A percentile compares a stretch with the other conserved stretches of the same genome.
These are phyloP conservation scores for Carex scoparia DNA, from an alignment of 176 grass and related monocot species.

Conservation along the genomic window DNA sequence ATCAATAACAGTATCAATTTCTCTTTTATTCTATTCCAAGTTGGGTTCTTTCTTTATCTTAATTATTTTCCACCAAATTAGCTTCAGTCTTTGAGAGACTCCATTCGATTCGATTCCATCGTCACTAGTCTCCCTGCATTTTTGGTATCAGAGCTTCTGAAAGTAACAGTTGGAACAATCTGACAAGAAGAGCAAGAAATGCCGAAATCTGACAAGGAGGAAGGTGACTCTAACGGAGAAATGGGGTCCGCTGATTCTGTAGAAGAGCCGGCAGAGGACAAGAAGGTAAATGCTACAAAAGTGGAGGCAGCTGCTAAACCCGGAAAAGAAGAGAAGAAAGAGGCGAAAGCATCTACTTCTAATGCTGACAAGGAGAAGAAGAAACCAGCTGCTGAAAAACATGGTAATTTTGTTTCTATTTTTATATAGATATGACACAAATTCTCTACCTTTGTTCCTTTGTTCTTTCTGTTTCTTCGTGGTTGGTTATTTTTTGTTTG, in stretches of 20 bases:
- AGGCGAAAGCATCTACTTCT: constrained; percentile 31
- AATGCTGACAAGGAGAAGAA: constrained; percentile 39
- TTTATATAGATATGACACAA: not conserved
- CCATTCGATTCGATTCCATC: too few species aligned
- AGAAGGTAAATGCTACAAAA: constrained; percentile 44
- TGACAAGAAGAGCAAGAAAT: too few species aligned
- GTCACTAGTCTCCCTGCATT: too few species aligned
- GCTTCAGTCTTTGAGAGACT: too few species aligned
- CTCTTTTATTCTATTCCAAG: too few species aligned
- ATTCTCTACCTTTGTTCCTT: not conserved
- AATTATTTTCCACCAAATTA: too few species aligned
- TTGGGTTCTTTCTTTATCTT: too few species aligned
- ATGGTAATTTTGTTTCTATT: constrained; percentile 42
- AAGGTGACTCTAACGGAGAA: not conserved
- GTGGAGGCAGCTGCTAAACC: constrained; percentile 28
- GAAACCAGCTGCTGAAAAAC: constrained; percentile 38
- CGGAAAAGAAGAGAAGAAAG: constrained; percentile 30
- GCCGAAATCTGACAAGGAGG: too few species aligned
- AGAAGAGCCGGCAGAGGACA: constrained; percentile 30
- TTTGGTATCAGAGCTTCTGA: too few species aligned
- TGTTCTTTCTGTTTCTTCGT: not conserved
- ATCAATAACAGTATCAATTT: too few species aligned
- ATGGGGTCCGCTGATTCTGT: not conserved
- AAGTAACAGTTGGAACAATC: too few species aligned
- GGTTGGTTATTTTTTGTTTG: not conserved